Evolutionary conservation across 164 flowering plant genomes (phyloP).

Genomic region (Nelumbo lutea): DNA sequence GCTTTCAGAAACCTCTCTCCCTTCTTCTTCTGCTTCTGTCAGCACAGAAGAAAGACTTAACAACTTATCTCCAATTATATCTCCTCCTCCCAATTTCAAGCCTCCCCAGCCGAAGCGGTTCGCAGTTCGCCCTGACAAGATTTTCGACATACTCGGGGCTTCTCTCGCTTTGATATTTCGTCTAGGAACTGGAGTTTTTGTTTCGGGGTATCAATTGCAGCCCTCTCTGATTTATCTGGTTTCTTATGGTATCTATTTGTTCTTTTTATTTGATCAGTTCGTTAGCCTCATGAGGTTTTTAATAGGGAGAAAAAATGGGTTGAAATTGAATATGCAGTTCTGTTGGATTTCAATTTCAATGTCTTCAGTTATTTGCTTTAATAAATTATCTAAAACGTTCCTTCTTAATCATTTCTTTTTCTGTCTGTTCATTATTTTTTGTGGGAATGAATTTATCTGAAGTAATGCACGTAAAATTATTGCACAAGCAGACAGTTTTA

Average conservation of each 20-base stretch:
- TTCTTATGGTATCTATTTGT: not conserved
- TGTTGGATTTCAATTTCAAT: too few relatives aligned
- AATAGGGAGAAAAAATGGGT: not conserved
- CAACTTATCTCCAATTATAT: slow-evolving; percentile 20
- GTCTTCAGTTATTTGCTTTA: too few relatives aligned
- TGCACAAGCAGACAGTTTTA: too few relatives aligned
- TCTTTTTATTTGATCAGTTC: not conserved
- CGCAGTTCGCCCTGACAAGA: slow-evolving; percentile 58
- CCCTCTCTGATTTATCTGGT: not conserved
- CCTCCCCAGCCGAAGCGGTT: slow-evolving; percentile 80
- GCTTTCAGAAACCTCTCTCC: slow-evolving; percentile 17
- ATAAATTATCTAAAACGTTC: too few relatives aligned
- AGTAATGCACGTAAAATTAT: too few relatives aligned
- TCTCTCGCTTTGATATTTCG: slow-evolving; percentile 68
- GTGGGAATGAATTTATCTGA: too few relatives aligned
- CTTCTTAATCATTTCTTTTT: too few relatives aligned
- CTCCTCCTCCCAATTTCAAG: slow-evolving; percentile 79
- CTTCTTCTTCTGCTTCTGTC: slow-evolving; percentile 21
- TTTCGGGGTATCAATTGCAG: slow-evolving; percentile 49
- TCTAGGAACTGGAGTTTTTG: slow-evolving; percentile 71
- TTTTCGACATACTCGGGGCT: slow-evolving; percentile 59
- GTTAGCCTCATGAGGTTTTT: not conserved
- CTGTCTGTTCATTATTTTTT: too few relatives aligned
- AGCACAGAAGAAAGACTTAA: slow-evolving; percentile 14
- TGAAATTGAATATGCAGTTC: not conserved